Evolutionary conservation across 73 alveolate genomes (phyloP).

Genomic region (Blepharisma stoltei): DNA sequence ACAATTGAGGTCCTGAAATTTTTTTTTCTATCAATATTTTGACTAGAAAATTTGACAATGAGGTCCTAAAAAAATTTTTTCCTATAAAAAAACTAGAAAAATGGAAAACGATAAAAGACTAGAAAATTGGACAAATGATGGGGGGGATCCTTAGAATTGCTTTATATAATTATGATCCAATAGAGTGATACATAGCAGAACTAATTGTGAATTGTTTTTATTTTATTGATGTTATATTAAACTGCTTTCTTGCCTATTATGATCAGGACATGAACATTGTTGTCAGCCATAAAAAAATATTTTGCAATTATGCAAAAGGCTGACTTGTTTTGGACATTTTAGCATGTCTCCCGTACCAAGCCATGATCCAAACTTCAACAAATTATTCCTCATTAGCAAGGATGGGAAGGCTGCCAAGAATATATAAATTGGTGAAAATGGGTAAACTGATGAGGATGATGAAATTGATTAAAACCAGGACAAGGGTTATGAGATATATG

Average conservation of each 20-base stretch:
- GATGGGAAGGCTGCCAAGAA: slow-evolving; percentile 50
- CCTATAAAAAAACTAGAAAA: too few species aligned
- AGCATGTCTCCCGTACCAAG: slow-evolving; percentile 35
- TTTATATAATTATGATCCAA: slow-evolving; percentile 32
- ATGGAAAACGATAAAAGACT: too few species aligned
- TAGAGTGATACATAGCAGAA: slow-evolving; percentile 34
- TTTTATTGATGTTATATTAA: slow-evolving; percentile 48
- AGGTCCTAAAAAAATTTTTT: too few species aligned
- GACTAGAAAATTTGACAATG: too few species aligned
- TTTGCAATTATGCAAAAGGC: slow-evolving; percentile 25
- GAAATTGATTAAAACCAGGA: not conserved
- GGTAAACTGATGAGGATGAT: slow-evolving; percentile 31
- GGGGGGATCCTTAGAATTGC: too few species aligned
- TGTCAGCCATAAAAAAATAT: slow-evolving; percentile 17
- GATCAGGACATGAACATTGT: slow-evolving; percentile 42
- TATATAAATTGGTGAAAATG: slow-evolving; percentile 48
- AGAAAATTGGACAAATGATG: too few species aligned
- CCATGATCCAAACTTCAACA: not conserved
- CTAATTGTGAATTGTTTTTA: slow-evolving; percentile 43
- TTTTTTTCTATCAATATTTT: too few species aligned
- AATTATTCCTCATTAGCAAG: slow-evolving; percentile 39
- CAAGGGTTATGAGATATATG: slow-evolving; percentile 11
- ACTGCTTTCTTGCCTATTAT: slow-evolving; percentile 45
- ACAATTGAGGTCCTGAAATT: too few species aligned
- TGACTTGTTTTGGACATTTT: slow-evolving; percentile 41